Conservation (phyloP, 257 asterid genomes). For the Capsicum baccatum region DNA sequence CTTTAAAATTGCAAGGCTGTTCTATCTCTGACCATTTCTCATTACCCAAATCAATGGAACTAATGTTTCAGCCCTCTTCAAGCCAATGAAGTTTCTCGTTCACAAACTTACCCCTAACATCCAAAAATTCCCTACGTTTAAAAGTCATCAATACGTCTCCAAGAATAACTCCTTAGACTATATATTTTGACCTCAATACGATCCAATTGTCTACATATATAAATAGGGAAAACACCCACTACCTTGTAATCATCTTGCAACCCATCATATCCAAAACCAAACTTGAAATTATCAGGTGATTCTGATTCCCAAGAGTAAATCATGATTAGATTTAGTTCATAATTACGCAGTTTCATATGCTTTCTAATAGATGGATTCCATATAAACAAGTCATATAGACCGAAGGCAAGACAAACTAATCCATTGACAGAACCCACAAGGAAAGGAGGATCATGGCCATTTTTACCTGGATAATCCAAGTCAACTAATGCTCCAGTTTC, state of each 20-base stretch:
- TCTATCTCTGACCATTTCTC: neutral
- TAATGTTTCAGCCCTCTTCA: neutral
- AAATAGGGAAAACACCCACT: constrained; percentile 23
- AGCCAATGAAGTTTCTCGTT: neutral
- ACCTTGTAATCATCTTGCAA: constrained; percentile 48
- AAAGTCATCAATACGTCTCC: neutral
- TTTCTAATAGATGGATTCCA: too few species aligned
- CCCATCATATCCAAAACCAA: constrained; percentile 59
- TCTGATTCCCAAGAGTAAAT: too few species aligned
- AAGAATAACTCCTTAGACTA: neutral
- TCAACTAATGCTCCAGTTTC: too few species aligned
- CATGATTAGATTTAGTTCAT: too few species aligned
- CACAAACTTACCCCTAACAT: neutral
- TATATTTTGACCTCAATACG: neutral
- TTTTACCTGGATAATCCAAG: too few species aligned
- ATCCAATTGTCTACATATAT: too few species aligned
- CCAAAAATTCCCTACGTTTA: neutral
- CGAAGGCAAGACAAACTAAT: too few species aligned
- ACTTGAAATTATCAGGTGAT: neutral
- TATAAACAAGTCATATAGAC: too few species aligned
- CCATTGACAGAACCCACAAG: too few species aligned
- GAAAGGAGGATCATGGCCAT: too few species aligned
- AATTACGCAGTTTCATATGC: too few species aligned
- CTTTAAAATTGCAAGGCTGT: neutral
- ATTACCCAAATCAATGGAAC: neutral